Percentiles rank a stretch among this genome's conserved stretches.
Evolutionary conservation across 2,329 filamentous ascomycete genomes (phyloP).

Genomic region (Scytalidium sp.): DNA sequence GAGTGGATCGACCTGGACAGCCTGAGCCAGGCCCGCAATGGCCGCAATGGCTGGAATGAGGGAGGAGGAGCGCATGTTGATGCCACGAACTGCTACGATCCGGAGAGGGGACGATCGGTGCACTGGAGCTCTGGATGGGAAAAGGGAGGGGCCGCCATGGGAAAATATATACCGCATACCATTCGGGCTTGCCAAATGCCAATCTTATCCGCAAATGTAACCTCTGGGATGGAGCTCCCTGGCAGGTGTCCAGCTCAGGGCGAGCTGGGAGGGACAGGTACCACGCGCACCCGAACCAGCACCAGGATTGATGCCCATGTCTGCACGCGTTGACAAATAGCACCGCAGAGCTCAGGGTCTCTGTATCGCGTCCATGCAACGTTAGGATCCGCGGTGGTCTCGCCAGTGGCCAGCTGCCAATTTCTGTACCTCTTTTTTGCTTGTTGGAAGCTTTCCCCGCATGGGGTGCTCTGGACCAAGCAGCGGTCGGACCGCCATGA

Average conservation of each 20-base stretch:
- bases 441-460: background rate
- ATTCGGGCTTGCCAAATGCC: no score
- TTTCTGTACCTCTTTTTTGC: background rate
- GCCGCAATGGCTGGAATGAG: slow-evolving; percentile 15
- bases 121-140: background rate
- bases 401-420: background rate
- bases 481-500: no score
- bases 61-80: slow-evolving; percentile 15
- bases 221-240: no score
- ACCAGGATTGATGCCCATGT: no score
- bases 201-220: no score
- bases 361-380: background rate
- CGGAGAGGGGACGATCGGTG: background rate
- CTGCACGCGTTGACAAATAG: background rate
- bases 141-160: no score
- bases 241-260: no score
- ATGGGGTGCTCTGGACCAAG: no score
- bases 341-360: background rate
- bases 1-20: slow-evolving; percentile 50
- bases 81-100: background rate
- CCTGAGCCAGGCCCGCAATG: slow-evolving; percentile 34
- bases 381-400: background rate
- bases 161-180: no score
- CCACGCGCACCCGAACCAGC: no score
- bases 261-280: background rate